Evolutionary conservation across 2,329 filamentous ascomycete genomes (phyloP).

Genomic region (Chrysoporthe austroafricana): DNA sequence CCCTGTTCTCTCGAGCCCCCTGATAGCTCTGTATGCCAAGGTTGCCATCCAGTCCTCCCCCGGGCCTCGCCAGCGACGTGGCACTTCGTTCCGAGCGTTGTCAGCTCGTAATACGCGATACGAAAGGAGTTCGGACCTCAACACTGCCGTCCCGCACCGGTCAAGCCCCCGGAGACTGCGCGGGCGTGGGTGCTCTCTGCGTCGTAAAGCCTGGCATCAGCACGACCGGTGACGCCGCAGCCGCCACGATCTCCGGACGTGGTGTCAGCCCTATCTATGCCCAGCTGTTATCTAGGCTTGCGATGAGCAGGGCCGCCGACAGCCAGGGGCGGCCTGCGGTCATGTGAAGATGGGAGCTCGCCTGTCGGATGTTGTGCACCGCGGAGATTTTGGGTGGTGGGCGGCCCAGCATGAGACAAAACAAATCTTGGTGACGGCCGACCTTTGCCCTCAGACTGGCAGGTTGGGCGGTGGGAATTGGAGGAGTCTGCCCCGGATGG

Average conservation of each 20-base stretch:
- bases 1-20: background rate
- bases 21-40: background rate
- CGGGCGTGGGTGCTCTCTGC: background rate
- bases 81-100: background rate
- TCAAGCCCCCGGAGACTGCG: background rate
- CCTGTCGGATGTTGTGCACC: background rate
- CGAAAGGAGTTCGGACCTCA: background rate
- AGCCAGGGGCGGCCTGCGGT: background rate
- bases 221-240: background rate
- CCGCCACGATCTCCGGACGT: too few relatives aligned
- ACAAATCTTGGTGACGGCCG: background rate
- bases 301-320: background rate
- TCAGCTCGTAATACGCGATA: background rate
- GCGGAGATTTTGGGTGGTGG: background rate
- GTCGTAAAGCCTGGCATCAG: background rate
- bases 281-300: background rate
- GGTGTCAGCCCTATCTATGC: background rate
- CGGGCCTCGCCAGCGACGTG: background rate
- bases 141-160: too few relatives aligned
- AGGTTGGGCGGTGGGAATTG: background rate
- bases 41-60: background rate
- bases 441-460: background rate
- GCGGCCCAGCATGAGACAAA: background rate
- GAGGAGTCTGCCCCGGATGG: background rate
- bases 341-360: background rate